A percentile compares a stretch with the other conserved stretches of the same genome.
These are phyloP conservation scores for Dipodascus geniculatus DNA, from an alignment of 805 yeast genomes.

Conservation along the genomic window DNA sequence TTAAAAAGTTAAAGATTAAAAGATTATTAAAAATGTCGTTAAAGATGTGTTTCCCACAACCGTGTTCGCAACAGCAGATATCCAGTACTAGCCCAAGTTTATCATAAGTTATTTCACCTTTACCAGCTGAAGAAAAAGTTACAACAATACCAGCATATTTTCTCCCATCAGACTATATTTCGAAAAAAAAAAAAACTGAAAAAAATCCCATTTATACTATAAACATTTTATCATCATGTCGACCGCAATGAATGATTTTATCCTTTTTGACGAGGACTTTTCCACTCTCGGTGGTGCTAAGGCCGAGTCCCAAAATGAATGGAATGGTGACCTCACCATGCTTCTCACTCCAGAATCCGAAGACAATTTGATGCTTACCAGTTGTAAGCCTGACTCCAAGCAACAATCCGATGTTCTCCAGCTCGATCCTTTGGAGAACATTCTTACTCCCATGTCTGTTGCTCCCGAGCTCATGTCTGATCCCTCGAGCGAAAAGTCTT, in stretches of 20 bases:
- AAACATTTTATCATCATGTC: background rate
- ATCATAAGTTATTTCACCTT: background rate
- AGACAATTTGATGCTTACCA: constrained; percentile 4
- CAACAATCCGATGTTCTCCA: constrained; percentile 2
- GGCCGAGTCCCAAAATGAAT: background rate
- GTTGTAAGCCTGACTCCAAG: constrained; percentile 2
- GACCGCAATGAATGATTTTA: background rate
- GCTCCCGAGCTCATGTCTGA: constrained; percentile 9
- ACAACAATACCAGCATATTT: background rate
- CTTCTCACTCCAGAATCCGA: constrained; percentile 9
- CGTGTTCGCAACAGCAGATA: constrained; percentile 3
- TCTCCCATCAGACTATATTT: constrained; percentile 4
- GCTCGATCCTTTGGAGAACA: constrained; percentile 8
- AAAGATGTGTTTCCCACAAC: constrained; percentile 6
- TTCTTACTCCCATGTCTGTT: constrained; percentile 7
- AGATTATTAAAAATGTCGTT: constrained; percentile 4
- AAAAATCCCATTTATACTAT: no score
- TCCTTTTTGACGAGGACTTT: background rate
- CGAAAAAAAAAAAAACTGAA: background rate
- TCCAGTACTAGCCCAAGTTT: constrained; percentile 6
- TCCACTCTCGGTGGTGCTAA: background rate
- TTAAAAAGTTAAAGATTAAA: background rate
- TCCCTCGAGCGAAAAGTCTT: constrained; percentile 3
- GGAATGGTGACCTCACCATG: background rate
- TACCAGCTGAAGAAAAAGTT: background rate